phyloP scores from a whole-genome alignment of 2,329 filamentous ascomycete genomes.

The Penicillium crustosum region DNA sequence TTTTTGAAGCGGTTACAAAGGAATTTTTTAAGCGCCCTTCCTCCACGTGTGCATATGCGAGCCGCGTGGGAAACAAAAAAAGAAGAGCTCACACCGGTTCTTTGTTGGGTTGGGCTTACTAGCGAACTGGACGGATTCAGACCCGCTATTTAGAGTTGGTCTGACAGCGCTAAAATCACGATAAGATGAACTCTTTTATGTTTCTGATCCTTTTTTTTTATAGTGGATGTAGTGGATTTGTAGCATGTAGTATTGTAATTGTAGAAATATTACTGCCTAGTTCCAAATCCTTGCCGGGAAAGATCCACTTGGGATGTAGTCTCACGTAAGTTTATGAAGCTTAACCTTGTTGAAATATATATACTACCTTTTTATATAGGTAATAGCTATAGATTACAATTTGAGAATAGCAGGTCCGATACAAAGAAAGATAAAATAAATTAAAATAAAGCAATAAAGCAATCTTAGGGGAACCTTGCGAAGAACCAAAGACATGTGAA shows the following conservation, averaged over 20 bases:
- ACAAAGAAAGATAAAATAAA: neutral
- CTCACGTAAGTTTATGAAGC: neutral
- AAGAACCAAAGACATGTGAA: neutral
- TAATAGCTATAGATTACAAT: neutral
- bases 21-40: conserved; percentile 1
- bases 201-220: neutral
- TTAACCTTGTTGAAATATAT: neutral
- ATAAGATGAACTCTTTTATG: conserved; percentile 19
- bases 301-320: neutral
- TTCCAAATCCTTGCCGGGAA: neutral
- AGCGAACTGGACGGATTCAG: neutral
- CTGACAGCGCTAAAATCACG: conserved; percentile 26
- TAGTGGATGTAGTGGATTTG: neutral
- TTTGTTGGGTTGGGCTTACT: conserved; percentile 15
- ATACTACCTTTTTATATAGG: neutral
- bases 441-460: neutral
- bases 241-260: neutral
- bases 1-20: neutral
- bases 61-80: conserved; percentile 3
- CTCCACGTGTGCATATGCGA: conserved; percentile 15
- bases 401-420: neutral
- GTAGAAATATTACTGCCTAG: neutral
- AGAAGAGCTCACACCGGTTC: conserved; percentile 19
- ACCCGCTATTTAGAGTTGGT: conserved; percentile 27
- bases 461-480: neutral